phyloP scores from a whole-genome alignment of 768 basidiomycete genomes.

The Tulasnella sp. region DNA sequence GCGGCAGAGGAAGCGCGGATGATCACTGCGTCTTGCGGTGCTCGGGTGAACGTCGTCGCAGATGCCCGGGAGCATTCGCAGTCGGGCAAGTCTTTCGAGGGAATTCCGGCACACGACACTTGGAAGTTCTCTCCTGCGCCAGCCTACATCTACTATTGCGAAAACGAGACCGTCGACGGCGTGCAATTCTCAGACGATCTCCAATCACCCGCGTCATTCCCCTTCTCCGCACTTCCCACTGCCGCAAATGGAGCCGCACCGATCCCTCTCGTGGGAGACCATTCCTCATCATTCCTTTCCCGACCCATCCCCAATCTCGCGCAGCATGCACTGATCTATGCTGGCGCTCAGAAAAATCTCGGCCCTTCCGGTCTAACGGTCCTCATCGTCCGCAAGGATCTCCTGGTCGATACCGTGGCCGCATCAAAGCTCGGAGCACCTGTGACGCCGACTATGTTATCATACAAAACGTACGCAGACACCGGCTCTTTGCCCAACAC shows the following conservation, averaged over 20 bases:
- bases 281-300: slow-evolving; percentile 95
- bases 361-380: slow-evolving; percentile 91
- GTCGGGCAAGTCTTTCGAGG: slow-evolving; percentile 62
- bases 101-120: slow-evolving; percentile 58
- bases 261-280: slow-evolving; percentile 80
- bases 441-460: slow-evolving; percentile 64
- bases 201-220: slow-evolving; percentile 56
- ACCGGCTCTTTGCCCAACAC: slow-evolving; percentile 80
- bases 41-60: slow-evolving; percentile 50
- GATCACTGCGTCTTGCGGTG: background rate
- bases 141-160: slow-evolving; percentile 94
- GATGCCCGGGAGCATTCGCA: slow-evolving; percentile 52
- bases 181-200: slow-evolving; percentile 66
- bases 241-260: slow-evolving; percentile 29
- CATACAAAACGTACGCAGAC: slow-evolving; percentile 75
- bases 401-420: slow-evolving; percentile 79
- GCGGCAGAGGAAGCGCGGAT: slow-evolving; percentile 37
- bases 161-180: slow-evolving; percentile 97
- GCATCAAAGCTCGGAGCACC: slow-evolving; percentile 59
- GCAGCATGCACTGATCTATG: slow-evolving; percentile 89
- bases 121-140: slow-evolving; percentile 74
- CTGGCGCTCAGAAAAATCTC: slow-evolving; percentile 96
- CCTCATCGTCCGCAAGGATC: slow-evolving; percentile 89
- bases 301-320: slow-evolving; percentile 78
- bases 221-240: slow-evolving; percentile 58